A percentile compares a stretch with the other conserved stretches of the same genome.
phyloP scores from a whole-genome alignment of 345 rosid genomes.

The Psidium friedrichsthalianum region DNA sequence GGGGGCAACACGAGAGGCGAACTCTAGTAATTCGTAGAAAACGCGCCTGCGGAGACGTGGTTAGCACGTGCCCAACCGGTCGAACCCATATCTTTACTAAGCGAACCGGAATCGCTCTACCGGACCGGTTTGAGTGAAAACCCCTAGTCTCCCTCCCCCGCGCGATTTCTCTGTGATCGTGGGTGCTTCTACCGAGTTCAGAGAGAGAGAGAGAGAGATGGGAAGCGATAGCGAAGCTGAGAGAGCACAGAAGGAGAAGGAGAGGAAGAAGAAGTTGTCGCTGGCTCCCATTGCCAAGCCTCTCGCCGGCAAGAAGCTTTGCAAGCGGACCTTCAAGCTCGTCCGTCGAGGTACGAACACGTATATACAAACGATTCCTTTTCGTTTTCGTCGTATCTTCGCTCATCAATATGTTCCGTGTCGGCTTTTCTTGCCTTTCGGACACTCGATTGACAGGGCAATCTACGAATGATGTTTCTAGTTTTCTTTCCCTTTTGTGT shows the following conservation, averaged over 20 bases:
- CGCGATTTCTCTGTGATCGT: background rate
- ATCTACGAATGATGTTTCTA: background rate
- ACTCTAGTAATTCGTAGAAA: too few species aligned
- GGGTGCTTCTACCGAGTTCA: background rate
- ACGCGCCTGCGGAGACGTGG: background rate
- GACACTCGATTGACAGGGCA: too few species aligned
- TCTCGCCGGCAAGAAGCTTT: slow-evolving; percentile 84
- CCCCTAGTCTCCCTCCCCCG: background rate
- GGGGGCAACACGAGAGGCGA: too few species aligned
- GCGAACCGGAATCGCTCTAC: background rate
- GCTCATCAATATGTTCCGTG: background rate
- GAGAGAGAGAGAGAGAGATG: slow-evolving; percentile 1
- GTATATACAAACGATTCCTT: background rate
- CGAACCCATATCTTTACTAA: background rate
- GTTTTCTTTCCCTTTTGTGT: background rate
- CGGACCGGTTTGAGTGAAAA: background rate
- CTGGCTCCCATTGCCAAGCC: slow-evolving; percentile 90
- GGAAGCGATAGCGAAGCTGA: slow-evolving; percentile 40
- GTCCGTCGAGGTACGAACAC: slow-evolving; percentile 54
- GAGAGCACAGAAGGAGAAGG: slow-evolving; percentile 63
- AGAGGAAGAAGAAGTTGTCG: slow-evolving; percentile 42
- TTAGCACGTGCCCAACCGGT: background rate
- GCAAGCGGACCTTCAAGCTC: slow-evolving; percentile 76
- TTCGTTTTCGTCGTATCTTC: too few species aligned
- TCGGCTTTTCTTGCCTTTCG: background rate